Evolutionary conservation across 2,329 filamentous ascomycete genomes (phyloP), one percentile per base, ranked within the genome.

Genomic region (Acarospora socialis): DNA sequence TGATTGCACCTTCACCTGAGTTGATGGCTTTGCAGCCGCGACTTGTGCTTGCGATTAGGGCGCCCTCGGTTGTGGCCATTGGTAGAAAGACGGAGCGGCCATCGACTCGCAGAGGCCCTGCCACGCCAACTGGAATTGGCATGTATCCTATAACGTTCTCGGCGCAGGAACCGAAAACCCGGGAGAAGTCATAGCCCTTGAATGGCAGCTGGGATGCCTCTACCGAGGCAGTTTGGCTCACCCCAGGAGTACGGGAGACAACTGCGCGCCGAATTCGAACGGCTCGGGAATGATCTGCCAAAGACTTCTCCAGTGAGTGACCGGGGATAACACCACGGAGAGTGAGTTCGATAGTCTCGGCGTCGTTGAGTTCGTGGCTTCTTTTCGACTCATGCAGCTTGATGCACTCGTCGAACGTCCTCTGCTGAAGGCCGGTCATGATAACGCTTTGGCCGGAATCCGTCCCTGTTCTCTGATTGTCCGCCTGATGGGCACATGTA

Each of bases 61-160:
- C 90, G 64, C 90, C 90, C 59, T 98, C 90, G 3, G 90, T 98
- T 1, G 90, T 98, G 34, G 90, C 92, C 90, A 98, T 98, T 19
- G 90, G 90, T 32, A 98, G 71, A 59, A 93, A 98, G 59, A 90
- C 95, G 61, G 78, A 90, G 55, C 90, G 78, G 15, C 90, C 90
- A 46, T 98, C 90, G 45, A 98, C 87, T 19, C 83, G 78, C 32
- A 98, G 66, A 18, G 90, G 90, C 3, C 90, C 90, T 33, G 90
- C 90, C 42, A 98, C 83, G 61, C 90, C 90, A 28, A 98, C 70
- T 24, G 90, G 90, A 8, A 98, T 65, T 9, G 90, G 90, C 60
- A 95, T 68, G 53, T 92, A 95, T 43, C 90, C 90, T 49, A 98
- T 80, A 32, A 98, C 90, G 47, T 98, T 98, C 59, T 98, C 90